Conservation (phyloP, 768 basidiomycete genomes). For the Suillus subaureus region DNA sequence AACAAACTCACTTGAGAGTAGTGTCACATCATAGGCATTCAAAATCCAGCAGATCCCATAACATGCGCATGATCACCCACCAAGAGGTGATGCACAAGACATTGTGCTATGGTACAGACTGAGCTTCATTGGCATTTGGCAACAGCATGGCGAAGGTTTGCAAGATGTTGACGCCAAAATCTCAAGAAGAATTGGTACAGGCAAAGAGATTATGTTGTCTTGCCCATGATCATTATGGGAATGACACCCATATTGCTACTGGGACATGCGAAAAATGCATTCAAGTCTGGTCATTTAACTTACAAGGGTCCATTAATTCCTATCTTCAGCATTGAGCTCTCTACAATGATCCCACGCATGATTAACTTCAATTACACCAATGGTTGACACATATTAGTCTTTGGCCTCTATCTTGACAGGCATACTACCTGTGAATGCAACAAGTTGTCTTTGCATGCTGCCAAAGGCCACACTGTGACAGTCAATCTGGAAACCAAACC, state of each 20-base stretch:
- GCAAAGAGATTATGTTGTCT: neutral
- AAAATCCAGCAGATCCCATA: neutral
- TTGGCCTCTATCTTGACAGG: too few species aligned
- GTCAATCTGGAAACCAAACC: too few species aligned
- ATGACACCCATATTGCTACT: neutral
- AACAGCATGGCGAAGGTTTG: neutral
- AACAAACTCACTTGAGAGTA: neutral
- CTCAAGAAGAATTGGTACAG: neutral
- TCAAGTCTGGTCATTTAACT: neutral
- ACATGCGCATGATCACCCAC: neutral
- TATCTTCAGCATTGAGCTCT: neutral
- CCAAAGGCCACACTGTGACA: too few species aligned
- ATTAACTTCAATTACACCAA: neutral
- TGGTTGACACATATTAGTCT: neutral
- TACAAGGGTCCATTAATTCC: neutral
- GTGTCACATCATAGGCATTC: neutral
- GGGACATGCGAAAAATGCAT: neutral
- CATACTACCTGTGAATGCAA: too few species aligned
- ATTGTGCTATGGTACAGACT: neutral
- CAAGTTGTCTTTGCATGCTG: too few species aligned
- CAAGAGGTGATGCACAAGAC: neutral
- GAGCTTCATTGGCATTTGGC: neutral
- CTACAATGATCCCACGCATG: neutral
- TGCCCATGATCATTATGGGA: neutral
- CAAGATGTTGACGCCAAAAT: neutral